Evolutionary conservation across 2,329 filamentous ascomycete genomes (phyloP).

Genomic region (Aspergillus neotritici): DNA sequence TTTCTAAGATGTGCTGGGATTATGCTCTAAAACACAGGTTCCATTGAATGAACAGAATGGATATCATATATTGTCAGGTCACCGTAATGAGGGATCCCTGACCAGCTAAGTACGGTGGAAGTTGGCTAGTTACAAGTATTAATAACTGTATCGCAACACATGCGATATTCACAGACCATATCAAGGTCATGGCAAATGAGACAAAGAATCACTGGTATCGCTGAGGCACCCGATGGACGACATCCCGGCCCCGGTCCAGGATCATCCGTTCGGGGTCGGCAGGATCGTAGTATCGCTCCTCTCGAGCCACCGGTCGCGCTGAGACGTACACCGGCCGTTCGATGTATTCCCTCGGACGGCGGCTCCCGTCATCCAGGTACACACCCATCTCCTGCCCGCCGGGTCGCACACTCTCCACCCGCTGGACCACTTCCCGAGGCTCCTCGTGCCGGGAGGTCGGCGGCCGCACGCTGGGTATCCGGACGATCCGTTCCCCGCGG

Average conservation of each 20-base stretch:
- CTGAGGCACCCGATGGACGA: conserved; percentile 28
- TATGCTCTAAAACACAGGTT: background rate
- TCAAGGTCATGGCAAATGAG: background rate
- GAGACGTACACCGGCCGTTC: conserved; percentile 38
- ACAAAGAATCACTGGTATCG: conserved; percentile 24
- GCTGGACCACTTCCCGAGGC: conserved; percentile 33
- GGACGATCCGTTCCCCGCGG: conserved; percentile 48
- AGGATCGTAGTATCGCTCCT: conserved; percentile 34
- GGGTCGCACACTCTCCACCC: conserved; percentile 40
- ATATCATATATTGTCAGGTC: no score
- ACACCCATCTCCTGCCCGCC: conserved; percentile 40
- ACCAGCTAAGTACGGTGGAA: no score
- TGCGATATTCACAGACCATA: background rate
- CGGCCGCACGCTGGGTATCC: conserved; percentile 57
- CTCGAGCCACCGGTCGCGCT: conserved; percentile 30
- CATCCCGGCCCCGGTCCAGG: conserved; percentile 26
- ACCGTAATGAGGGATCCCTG: no score
- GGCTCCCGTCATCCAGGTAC: conserved; percentile 36
- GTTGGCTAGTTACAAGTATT: no score
- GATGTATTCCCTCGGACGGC: conserved; percentile 46
- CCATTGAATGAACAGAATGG: background rate
- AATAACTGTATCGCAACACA: background rate
- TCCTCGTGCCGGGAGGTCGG: conserved; percentile 42
- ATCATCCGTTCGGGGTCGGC: conserved; percentile 29
- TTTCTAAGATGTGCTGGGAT: no score